Base-by-base conservation (phyloP, 352 stramenopile species). In the Globisporangium perplexum region DNA sequence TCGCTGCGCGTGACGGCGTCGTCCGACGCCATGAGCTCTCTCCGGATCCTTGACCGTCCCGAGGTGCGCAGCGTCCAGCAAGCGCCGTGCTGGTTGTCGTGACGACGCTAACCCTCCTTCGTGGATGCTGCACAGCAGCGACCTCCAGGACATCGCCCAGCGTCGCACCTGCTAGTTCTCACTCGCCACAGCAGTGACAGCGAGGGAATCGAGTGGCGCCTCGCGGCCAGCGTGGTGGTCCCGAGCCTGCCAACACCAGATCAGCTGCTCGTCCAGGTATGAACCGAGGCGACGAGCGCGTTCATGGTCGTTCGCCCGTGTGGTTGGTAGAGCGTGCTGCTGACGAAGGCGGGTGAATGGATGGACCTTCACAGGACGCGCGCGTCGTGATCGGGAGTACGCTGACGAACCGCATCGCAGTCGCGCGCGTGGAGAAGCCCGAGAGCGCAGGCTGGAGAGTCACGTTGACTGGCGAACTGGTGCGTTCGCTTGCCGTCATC, bases 251-350 rank as follows among this genome's bases (percentile, higher is more conserved):
- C 69, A 7, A 68, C 65, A 14, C 67, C 69, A 15, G 65, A 79
- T 23, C 33, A 79, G 8, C 46, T 86, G 2, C 45, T 71, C 53
- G 55, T 78, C 7, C 71, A 83, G 75, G 75, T 82, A 60, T 10
- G 28, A 28, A 39, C 1, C 36, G 31, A 10, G 23, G 35, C 4
- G n/a, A 35, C 17, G 17, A 22, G 26, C 31, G 46, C 15, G 30
- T 31, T 18, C n/a, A n/a, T n/a, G n/a, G 26, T 17, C 22, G 2
- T 43, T 22, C 28, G 10, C 28, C 28, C 6, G 6, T 31, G 28
- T 31, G 28, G 28, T 8, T 31, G 10, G 7, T 11, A 10, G 28
- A 31, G 28, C n/a, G n/a, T 45, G 11, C 15, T 42, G 26, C 30
- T 53, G 14, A 4, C 52, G 26, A 31, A 31, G 28, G 28, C 28